These are phyloP conservation scores for Boletus rufocinnamomeus DNA, from an alignment of 768 basidiomycete genomes.

Conservation along the genomic window DNA sequence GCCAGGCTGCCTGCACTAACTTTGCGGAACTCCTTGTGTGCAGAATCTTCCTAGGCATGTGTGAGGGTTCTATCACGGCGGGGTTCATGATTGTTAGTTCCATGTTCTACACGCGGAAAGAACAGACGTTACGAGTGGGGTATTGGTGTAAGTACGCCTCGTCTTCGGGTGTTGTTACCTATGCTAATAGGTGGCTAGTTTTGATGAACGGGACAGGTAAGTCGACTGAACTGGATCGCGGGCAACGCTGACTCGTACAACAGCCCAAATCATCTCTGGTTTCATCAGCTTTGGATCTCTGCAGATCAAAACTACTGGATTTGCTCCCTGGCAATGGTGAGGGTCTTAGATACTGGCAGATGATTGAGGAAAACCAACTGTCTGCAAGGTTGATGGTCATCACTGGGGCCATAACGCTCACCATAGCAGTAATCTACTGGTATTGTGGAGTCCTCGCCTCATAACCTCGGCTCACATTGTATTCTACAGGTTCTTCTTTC, in stretches of 20 bases:
- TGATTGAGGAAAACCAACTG: background rate
- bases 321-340: conserved; percentile 77
- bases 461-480: background rate
- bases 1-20: conserved; percentile 71
- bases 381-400: conserved; percentile 64
- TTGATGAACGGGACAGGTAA: conserved; percentile 74
- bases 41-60: conserved; percentile 67
- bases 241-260: conserved; percentile 5
- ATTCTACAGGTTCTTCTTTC: conserved; percentile 59
- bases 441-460: conserved; percentile 21
- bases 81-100: conserved; percentile 76
- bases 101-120: conserved; percentile 76
- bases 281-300: conserved; percentile 68
- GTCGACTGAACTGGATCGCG: background rate
- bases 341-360: conserved; percentile 2
- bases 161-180: background rate
- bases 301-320: conserved; percentile 55
- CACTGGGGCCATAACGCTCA: conserved; percentile 59
- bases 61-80: conserved; percentile 71
- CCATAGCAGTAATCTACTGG: conserved; percentile 57
- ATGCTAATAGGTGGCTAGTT: conserved; percentile 40
- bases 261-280: conserved; percentile 70
- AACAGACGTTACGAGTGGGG: conserved; percentile 68
- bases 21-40: conserved; percentile 66
- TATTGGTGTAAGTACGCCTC: conserved; percentile 65